Percentiles rank a stretch among this genome's conserved stretches.
Conservation (phyloP, 2,329 filamentous ascomycete genomes). For the Aureobasidium uvarum region DNA sequence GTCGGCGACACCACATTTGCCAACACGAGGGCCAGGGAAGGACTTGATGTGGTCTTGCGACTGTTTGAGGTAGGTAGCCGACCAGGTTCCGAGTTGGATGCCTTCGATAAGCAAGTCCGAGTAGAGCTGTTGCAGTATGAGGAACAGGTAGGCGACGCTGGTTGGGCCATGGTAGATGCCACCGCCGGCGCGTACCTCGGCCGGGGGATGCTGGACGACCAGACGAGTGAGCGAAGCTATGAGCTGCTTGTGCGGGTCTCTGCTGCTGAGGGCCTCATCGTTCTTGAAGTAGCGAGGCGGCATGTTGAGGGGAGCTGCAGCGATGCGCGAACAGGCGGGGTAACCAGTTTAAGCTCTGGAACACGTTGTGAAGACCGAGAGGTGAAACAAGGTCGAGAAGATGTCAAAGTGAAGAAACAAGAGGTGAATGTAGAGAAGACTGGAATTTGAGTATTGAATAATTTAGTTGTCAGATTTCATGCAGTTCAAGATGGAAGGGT, state of each 20-base stretch:
- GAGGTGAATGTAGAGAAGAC: not conserved
- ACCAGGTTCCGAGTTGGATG: conserved; percentile 50
- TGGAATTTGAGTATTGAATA: not conserved
- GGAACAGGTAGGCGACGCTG: conserved; percentile 51
- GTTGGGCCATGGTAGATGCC: conserved; percentile 53
- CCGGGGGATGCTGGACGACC: conserved; percentile 49
- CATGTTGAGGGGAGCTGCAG: conserved; percentile 30
- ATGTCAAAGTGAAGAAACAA: not conserved
- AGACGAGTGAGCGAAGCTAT: conserved; percentile 51
- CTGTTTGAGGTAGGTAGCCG: conserved; percentile 51
- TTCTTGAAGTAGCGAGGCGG: conserved; percentile 44
- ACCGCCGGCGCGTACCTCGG: conserved; percentile 47
- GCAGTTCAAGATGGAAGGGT: not conserved
- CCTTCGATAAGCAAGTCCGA: conserved; percentile 49
- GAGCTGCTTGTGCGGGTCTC: conserved; percentile 52
- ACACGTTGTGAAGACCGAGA: not conserved
- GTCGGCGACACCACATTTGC: conserved; percentile 51
- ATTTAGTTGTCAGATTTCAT: not conserved
- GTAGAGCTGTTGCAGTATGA: conserved; percentile 51
- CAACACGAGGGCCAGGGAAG: conserved; percentile 48
- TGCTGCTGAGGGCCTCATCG: conserved; percentile 39
- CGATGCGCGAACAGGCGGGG: conserved; percentile 20
- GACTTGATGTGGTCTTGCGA: conserved; percentile 50
- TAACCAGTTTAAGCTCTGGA: conserved; percentile 7
- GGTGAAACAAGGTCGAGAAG: not conserved